Conservation (phyloP, 352 stramenopile species). For the Pythium periplocum region DNA sequence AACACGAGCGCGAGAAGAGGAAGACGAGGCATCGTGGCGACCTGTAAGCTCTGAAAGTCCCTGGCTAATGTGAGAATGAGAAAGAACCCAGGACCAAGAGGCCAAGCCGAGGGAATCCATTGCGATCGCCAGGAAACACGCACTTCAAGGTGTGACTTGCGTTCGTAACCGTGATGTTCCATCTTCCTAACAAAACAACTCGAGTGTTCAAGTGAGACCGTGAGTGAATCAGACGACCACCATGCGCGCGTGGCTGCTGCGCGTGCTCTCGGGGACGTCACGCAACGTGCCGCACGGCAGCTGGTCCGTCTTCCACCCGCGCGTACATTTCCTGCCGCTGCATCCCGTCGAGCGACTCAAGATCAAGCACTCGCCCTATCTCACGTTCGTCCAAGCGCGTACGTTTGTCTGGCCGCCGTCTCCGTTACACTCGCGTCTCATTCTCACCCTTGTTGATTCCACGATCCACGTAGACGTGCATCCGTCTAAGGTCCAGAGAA, state of each 20-base stretch:
- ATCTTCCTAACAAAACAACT: background rate
- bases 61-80: too few relatives aligned
- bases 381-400: constrained; percentile 45
- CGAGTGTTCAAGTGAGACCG: constrained; percentile 2
- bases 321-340: constrained; percentile 14
- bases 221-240: constrained; percentile 1
- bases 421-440: constrained; percentile 1
- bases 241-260: constrained; percentile 28
- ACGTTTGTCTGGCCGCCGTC: background rate
- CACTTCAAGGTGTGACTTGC: too few relatives aligned
- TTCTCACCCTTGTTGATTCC: background rate
- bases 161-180: background rate
- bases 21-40: too few relatives aligned
- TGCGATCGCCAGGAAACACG: too few relatives aligned
- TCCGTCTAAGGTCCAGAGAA: constrained; percentile 34
- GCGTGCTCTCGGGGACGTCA: constrained; percentile 5
- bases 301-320: constrained; percentile 47
- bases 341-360: constrained; percentile 30
- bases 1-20: too few relatives aligned
- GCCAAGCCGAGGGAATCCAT: too few relatives aligned
- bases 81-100: too few relatives aligned
- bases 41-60: too few relatives aligned
- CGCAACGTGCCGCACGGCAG: constrained; percentile 29
- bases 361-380: constrained; percentile 27
- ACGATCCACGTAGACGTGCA: constrained; percentile 28